Percentiles rank a stretch among this genome's conserved stretches.
Evolutionary conservation across 2,329 filamentous ascomycete species (phyloP).

Genomic region (Pseudogymnoascus sp.): DNA sequence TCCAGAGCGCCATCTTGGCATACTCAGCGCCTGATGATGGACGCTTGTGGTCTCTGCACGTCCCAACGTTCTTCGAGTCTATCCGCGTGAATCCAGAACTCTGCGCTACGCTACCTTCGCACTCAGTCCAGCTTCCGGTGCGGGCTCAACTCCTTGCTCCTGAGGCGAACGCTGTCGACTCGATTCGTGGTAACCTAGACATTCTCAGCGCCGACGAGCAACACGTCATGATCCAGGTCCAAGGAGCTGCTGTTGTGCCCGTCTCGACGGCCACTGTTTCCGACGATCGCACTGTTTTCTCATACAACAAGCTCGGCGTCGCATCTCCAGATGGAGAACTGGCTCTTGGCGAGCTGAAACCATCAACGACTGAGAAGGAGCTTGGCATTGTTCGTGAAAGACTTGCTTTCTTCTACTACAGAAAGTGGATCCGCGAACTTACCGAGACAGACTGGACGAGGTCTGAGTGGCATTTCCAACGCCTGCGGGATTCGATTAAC

Average conservation of each 20-base stretch:
- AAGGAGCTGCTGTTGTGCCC: constrained; percentile 18
- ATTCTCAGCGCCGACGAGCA: background rate
- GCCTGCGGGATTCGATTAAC: constrained; percentile 11
- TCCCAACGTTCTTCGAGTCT: constrained; percentile 19
- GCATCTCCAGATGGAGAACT: constrained; percentile 17
- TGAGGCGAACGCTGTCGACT: constrained; percentile 11
- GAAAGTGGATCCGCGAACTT: constrained; percentile 11
- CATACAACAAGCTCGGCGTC: constrained; percentile 16
- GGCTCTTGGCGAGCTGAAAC: constrained; percentile 13
- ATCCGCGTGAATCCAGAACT: constrained; percentile 20
- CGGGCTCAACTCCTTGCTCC: constrained; percentile 10
- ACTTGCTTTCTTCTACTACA: constrained; percentile 15
- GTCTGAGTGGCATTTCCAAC: constrained; percentile 12
- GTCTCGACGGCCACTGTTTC: constrained; percentile 18
- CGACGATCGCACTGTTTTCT: constrained; percentile 21
- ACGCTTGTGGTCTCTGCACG: constrained; percentile 17
- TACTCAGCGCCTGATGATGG: constrained; percentile 19
- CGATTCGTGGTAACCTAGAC: constrained; percentile 6
- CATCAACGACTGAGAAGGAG: constrained; percentile 14
- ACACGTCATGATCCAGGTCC: constrained; percentile 19
- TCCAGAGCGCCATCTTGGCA: constrained; percentile 31
- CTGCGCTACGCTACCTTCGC: background rate
- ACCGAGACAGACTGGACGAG: constrained; percentile 13
- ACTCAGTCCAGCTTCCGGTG: constrained; percentile 5
- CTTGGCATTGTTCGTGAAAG: constrained; percentile 14